Conservation (phyloP, 805 yeast genomes). For the Starmerella bacillaris region DNA sequence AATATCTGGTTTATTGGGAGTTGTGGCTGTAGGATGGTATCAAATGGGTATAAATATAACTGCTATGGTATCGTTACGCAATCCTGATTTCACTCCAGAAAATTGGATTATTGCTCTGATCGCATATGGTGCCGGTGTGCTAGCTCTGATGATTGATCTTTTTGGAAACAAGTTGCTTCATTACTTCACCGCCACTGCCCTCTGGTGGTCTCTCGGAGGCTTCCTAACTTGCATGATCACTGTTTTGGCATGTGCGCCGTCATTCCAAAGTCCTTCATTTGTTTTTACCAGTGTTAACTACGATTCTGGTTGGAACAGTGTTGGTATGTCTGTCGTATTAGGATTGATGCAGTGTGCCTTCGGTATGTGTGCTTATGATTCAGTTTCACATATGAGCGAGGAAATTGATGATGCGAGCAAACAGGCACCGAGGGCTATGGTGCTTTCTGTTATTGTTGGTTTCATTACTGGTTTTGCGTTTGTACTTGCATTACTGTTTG, state of each 20-base stretch:
- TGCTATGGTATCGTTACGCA: conserved; percentile 31
- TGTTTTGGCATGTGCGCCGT: conserved; percentile 33
- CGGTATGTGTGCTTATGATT: conserved; percentile 52
- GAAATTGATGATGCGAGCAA: conserved; percentile 41
- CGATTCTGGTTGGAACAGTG: conserved; percentile 41
- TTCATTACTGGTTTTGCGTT: conserved; percentile 32
- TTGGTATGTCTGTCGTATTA: conserved; percentile 46
- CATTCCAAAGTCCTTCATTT: conserved; percentile 33
- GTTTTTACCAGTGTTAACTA: conserved; percentile 39
- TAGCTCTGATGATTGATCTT: conserved; percentile 13
- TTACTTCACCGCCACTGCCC: conserved; percentile 30
- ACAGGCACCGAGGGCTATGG: conserved; percentile 42
- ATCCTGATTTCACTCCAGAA: conserved; percentile 22
- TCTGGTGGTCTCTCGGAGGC: conserved; percentile 36
- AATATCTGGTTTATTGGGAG: conserved; percentile 44
- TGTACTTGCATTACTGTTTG: conserved; percentile 30
- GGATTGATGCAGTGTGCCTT: conserved; percentile 56
- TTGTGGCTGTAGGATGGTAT: conserved; percentile 41
- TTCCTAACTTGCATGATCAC: conserved; percentile 37
- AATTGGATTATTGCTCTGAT: conserved; percentile 19
- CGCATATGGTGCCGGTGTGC: conserved; percentile 16
- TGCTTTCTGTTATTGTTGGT: conserved; percentile 48
- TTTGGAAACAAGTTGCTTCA: conserved; percentile 27
- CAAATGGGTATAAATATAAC: conserved; percentile 35
- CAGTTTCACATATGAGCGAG: conserved; percentile 57